Evolutionary conservation across 352 stramenopile genomes (phyloP), one percentile per base, ranked within the genome.

Genomic region (Pythium rhizo-oryzae): DNA sequence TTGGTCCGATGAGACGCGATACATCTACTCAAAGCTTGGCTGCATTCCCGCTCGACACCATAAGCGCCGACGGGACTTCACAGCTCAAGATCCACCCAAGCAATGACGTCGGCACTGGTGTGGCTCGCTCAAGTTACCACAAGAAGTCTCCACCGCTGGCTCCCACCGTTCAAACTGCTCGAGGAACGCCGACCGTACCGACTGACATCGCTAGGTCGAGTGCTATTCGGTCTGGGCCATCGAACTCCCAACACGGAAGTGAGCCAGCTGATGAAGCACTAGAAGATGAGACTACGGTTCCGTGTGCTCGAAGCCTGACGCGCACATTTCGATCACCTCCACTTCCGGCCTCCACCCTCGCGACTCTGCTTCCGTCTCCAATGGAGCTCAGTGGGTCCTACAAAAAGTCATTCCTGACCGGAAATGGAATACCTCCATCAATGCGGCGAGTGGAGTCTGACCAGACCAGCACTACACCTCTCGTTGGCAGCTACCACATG

Each of bases 371-470:
- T 8, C 59, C 66, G 7, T 68, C 66, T 23, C 66, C 66, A n/a
- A 55, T 72, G 33, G 66, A 68, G n/a, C 55, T 74, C 4, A 65
- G 62, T 24, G 67, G 49, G n/a, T 74, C 67, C n/a, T 74, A 67
- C 55, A 59, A 66, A 28, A 74, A 69, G 43, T 62, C 65, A 0
- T 74, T 69, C 21, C 50, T 74, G 28, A 74, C 61, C 35, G 67
- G 67, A 28, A 74, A 69, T 23, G 67, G 67, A 13, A 67, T 69
- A 35, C 25, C 28, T 16, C 67, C 67, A 0, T 18, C 43, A 0
- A 59, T 67, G 28, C 44, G 56, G 0, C 52, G 59, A 33, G 24
- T 28, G 1, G 66, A 64, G 9, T 72, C 66, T 0, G 66, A 68
- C 23, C 59, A 72, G n/a, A 62, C 43, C 0, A 67, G 50, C 18